A percentile compares a stretch with the other conserved stretches of the same genome.
phyloP scores from a whole-genome alignment of 805 yeast genomes.

The Ogataea ramenticola region DNA sequence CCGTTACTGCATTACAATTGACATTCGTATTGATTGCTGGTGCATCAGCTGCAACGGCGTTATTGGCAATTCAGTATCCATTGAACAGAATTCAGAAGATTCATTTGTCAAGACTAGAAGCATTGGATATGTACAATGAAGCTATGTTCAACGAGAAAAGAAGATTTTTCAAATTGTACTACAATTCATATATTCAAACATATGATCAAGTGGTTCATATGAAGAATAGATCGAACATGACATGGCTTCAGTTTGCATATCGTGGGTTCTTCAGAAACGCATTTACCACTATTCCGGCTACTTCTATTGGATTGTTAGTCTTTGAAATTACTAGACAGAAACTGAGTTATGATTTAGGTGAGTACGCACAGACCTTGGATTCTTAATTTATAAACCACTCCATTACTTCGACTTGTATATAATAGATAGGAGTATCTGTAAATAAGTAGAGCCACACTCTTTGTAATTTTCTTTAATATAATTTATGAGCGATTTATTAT shows the following conservation, averaged over 20 bases:
- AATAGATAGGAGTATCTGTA: too few relatives aligned
- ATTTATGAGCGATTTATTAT: not conserved
- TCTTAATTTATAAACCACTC: not conserved
- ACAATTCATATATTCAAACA: slow-evolving; percentile 73
- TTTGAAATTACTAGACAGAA: slow-evolving; percentile 68
- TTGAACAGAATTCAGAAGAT: slow-evolving; percentile 71
- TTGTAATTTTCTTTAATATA: too few relatives aligned
- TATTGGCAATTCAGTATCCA: slow-evolving; percentile 80
- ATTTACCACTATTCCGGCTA: slow-evolving; percentile 74
- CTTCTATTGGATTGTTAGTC: slow-evolving; percentile 77
- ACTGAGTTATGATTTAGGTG: slow-evolving; percentile 22
- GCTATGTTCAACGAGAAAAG: slow-evolving; percentile 17
- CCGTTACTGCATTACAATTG: slow-evolving; percentile 48
- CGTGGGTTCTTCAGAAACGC: slow-evolving; percentile 73
- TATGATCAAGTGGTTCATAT: slow-evolving; percentile 50
- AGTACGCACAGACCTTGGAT: not conserved
- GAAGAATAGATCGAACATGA: slow-evolving; percentile 43
- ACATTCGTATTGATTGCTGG: slow-evolving; percentile 77
- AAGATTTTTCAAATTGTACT: slow-evolving; percentile 44
- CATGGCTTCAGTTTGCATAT: slow-evolving; percentile 64
- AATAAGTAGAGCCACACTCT: too few relatives aligned
- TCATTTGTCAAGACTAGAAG: slow-evolving; percentile 73
- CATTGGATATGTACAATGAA: slow-evolving; percentile 57
- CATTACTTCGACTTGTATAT: too few relatives aligned
- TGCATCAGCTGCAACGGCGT: slow-evolving; percentile 72